Base-by-base conservation (phyloP, 768 basidiomycete genomes). In the Podaxis sp. region DNA sequence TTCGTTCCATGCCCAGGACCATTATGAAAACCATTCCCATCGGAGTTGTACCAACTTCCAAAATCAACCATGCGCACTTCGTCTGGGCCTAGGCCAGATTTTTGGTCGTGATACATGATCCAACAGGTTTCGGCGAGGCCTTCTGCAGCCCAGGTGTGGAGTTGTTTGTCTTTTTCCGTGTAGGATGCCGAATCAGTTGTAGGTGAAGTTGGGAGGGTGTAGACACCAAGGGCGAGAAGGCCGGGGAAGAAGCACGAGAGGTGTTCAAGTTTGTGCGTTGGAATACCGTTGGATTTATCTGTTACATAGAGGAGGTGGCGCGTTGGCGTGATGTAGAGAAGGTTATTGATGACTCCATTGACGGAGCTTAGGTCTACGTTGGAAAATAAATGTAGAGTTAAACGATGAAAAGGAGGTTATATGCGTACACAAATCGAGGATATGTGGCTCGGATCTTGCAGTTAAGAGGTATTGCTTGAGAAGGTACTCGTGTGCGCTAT, bases 201-300 rank as follows among this genome's bases (percentile, higher is more conserved):
- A 13, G 44, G 18, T 11, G 44, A 57, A 27, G 51, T 50, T n/a
- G 52, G 50, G 36, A 87, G 76, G 3, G 77, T 78, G 59, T 80
- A 72, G 1, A 78, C 82, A n/a, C 87, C 88, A 5, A 89, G 79
- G 0, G 85, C 83, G 52, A 90, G 75, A 18, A 87, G 72, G 0
- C 87, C 87, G 0, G 87, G 84, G 40, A 88, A 79, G 77, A 87
- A 89, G 69, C 87, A 89, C 1, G 86, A 82, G 25, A 89, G 79
- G 65, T 90, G 88, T 68, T 90, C 87, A 57, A 87, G 76, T 27
- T 70, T 73, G 63, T 82, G 78, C 1, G 73, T 68, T 21, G 82
- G 73, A 4, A 18, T 52, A n/a, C 68, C 75, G 36, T 63, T 58
- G 32, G 60, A 64, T 16, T 73, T 70, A 68, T 87, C 85, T n/a